phyloP scores from a whole-genome alignment of 768 basidiomycete species.

The Agrocybe praecox region DNA sequence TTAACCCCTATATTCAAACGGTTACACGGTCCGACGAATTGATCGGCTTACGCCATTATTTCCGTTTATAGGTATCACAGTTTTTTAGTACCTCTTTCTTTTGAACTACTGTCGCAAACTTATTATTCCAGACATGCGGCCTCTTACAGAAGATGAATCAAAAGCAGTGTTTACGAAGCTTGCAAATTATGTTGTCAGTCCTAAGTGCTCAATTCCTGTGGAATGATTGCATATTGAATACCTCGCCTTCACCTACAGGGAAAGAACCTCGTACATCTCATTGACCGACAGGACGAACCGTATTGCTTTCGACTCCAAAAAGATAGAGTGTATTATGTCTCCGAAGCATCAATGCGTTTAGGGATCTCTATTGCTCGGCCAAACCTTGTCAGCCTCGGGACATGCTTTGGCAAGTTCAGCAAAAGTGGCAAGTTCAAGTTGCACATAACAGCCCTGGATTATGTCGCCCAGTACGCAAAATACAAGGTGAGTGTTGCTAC shows the following conservation, averaged over 20 bases:
- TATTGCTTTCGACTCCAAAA: constrained; percentile 95
- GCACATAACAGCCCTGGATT: constrained; percentile 92
- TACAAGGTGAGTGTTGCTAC: constrained; percentile 73
- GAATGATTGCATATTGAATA: neutral
- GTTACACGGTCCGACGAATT: neutral
- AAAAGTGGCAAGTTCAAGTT: constrained; percentile 98
- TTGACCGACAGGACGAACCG: constrained; percentile 92
- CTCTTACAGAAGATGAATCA: constrained; percentile 95
- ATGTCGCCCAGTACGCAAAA: constrained; percentile 94
- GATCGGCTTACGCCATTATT: constrained; percentile 8
- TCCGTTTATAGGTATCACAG: neutral
- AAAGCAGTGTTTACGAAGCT: constrained; percentile 96
- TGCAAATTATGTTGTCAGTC: constrained; percentile 91
- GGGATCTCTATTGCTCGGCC: constrained; percentile 91
- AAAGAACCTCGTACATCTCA: constrained; percentile 93
- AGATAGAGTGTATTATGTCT: constrained; percentile 96
- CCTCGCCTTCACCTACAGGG: constrained; percentile 57
- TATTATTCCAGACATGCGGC: constrained; percentile 59
- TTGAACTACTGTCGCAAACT: neutral
- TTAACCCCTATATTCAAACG: too few species aligned
- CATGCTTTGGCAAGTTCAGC: constrained; percentile 97
- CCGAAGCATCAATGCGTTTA: constrained; percentile 91
- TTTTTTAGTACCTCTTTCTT: neutral
- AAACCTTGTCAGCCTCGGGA: constrained; percentile 91
- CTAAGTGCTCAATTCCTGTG: neutral